Evolutionary conservation across 768 basidiomycete species (phyloP), one percentile per base, ranked within the genome.

Genomic region (Cystobasidium tubakii): DNA sequence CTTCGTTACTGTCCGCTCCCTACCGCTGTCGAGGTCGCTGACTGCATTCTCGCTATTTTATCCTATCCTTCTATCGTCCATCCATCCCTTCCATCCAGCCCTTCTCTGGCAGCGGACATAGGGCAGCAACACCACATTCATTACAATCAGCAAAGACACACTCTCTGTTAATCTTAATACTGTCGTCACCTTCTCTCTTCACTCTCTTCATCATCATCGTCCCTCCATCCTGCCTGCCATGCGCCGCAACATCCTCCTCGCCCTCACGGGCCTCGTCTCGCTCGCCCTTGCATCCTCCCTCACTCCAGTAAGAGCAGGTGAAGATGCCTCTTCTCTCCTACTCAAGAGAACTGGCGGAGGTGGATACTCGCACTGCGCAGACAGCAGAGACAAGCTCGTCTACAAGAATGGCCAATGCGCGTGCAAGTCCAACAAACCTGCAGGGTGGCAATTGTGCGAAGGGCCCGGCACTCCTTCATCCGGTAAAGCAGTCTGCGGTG

Each of bases 401-500:
- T 34, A 29, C 23, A 60, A 60, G 13, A 25, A 60, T 31, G 57
- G 57, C 6, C 31, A 65, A 25, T 42, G 39, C n/a, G 31, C 10
- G 4, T 65, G 36, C 44, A 67, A 67, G 43, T 9, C 1, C 33
- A 12, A 7, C 3, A 43, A 12, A 29, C 23, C 25, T 31, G 6
- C 13, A 3, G 27, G 44, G 12, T 23, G 34, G 50, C 55, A 7
- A 19, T 15, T 25, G 4, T 67, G 66, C 34, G 10, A 43, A 33
- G 44, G n/a, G 9, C 66, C 66, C 4, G 53, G 10, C 13, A 67
- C 66, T 34, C 3, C 39, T 43, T 9, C 10, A 3, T 46, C n/a
- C 21, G 66, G 66, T n/a, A 50, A 67, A 46, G 66, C 66, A 6
- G 50, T 67, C 10, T 67, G 66, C 46, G 17, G 12, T 31, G 13